Evolutionary conservation across 2,329 filamentous ascomycete species (phyloP).

Genomic region (Aspergillus sp.): DNA sequence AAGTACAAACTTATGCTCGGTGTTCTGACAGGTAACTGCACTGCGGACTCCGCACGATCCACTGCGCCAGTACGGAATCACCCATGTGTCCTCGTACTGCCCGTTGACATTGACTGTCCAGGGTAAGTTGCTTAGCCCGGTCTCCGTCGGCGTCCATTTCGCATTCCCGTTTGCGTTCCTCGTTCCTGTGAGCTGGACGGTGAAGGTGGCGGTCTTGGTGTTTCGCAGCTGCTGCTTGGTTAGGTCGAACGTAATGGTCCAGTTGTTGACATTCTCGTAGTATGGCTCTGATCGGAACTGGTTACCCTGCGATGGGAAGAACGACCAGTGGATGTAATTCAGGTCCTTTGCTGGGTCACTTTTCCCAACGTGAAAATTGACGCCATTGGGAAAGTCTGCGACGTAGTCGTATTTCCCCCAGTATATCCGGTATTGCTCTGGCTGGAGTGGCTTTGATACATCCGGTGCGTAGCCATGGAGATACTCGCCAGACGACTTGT

Average conservation of each 20-base stretch:
- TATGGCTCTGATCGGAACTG: conserved; percentile 39
- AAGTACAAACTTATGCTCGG: conserved; percentile 62
- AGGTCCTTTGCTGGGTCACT: conserved; percentile 51
- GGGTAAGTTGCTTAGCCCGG: conserved; percentile 55
- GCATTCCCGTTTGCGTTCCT: conserved; percentile 65
- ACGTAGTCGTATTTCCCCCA: conserved; percentile 62
- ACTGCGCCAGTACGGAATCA: conserved; percentile 52
- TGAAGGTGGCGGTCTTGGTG: conserved; percentile 56
- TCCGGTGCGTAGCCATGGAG: conserved; percentile 58
- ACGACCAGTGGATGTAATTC: conserved; percentile 67
- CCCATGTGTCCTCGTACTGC: conserved; percentile 33
- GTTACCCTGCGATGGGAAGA: conserved; percentile 47
- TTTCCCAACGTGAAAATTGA: conserved; percentile 58
- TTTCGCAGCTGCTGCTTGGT: conserved; percentile 42
- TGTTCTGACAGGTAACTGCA: conserved; percentile 61
- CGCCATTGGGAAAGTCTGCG: conserved; percentile 59
- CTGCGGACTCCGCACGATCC: conserved; percentile 60
- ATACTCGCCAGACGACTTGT: conserved; percentile 62
- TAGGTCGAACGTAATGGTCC: conserved; percentile 58
- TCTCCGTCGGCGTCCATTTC: conserved; percentile 55
- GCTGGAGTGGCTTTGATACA: conserved; percentile 50
- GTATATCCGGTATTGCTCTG: conserved; percentile 62
- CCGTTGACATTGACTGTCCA: conserved; percentile 51
- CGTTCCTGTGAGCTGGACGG: conserved; percentile 62
- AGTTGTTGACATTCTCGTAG: conserved; percentile 51